These are phyloP conservation scores for Phytophthora pisi DNA, from an alignment of 352 stramenopile species.

Conservation along the genomic window DNA sequence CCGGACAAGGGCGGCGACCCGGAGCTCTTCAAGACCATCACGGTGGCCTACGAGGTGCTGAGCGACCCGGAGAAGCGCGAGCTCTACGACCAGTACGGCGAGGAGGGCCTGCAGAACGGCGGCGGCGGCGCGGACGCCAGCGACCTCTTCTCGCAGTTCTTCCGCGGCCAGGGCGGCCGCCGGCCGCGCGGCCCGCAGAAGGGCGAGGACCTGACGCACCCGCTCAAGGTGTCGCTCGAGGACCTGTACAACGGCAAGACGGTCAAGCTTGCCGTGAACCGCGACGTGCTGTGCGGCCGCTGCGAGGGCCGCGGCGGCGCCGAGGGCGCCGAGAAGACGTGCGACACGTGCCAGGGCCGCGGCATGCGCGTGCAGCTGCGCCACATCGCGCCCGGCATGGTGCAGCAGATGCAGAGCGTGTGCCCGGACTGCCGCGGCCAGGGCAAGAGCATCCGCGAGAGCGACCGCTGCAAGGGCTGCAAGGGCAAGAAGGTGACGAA, in stretches of 20 bases:
- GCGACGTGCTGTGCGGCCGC: constrained; percentile 90
- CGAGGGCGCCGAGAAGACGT: constrained; percentile 93
- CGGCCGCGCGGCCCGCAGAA: constrained; percentile 91
- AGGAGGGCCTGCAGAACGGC: constrained; percentile 97
- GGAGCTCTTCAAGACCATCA: constrained; percentile 95
- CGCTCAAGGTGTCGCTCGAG: constrained; percentile 97
- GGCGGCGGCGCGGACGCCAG: constrained; percentile 67
- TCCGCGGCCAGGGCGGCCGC: constrained; percentile 81
- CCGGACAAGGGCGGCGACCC: constrained; percentile 98
- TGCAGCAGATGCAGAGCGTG: constrained; percentile 97
- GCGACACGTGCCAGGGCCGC: constrained; percentile 94
- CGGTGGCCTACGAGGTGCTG: constrained; percentile 97
- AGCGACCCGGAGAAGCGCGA: constrained; percentile 92
- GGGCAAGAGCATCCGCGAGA: constrained; percentile 95
- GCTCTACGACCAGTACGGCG: constrained; percentile 95
- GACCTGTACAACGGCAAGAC: constrained; percentile 99
- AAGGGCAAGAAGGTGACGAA: constrained; percentile 95
- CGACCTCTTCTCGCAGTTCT: constrained; percentile 99
- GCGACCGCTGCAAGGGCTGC: constrained; percentile 92
- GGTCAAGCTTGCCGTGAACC: constrained; percentile 97
- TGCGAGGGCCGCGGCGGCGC: constrained; percentile 93
- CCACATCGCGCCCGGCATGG: constrained; percentile 98
- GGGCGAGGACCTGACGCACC: constrained; percentile 95
- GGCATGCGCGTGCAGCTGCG: constrained; percentile 95
- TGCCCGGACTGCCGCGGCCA: constrained; percentile 95